These are phyloP conservation scores for Calonectria multiphialidica DNA, from an alignment of 2,329 filamentous ascomycete species.

Conservation along the genomic window DNA sequence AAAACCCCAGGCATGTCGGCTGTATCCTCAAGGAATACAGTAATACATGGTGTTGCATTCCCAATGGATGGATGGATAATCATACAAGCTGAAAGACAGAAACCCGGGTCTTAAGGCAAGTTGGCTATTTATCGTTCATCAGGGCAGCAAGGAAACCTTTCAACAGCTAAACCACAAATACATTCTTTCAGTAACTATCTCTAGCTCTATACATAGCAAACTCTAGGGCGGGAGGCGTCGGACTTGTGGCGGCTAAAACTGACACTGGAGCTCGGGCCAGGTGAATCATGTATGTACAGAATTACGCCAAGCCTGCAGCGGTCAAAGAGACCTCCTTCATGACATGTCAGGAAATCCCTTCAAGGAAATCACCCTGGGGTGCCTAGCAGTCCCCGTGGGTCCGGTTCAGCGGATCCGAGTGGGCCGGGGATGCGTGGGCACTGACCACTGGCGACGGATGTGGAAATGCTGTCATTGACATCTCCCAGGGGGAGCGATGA, in stretches of 20 bases:
- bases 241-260: neutral
- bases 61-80: neutral
- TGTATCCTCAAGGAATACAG: neutral
- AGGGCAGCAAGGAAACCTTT: too few species aligned
- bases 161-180: too few species aligned
- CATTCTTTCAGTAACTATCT: too few species aligned
- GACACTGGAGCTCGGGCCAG: neutral
- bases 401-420: neutral
- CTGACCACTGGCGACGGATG: conserved; percentile 14
- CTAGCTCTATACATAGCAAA: neutral
- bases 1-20: neutral
- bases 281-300: neutral
- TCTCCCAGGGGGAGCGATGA: neutral
- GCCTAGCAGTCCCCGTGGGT: neutral
- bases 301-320: neutral
- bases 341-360: conserved; percentile 9
- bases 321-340: neutral
- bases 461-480: conserved; percentile 1
- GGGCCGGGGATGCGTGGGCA: conserved; percentile 6
- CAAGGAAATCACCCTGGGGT: neutral
- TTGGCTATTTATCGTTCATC: too few species aligned
- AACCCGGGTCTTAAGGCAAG: too few species aligned
- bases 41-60: neutral
- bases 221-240: neutral
- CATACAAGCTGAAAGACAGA: neutral